Evolutionary conservation across 2,329 filamentous ascomycete species (phyloP), one percentile per base, ranked within the genome.

Genomic region (Fusarium graminum): DNA sequence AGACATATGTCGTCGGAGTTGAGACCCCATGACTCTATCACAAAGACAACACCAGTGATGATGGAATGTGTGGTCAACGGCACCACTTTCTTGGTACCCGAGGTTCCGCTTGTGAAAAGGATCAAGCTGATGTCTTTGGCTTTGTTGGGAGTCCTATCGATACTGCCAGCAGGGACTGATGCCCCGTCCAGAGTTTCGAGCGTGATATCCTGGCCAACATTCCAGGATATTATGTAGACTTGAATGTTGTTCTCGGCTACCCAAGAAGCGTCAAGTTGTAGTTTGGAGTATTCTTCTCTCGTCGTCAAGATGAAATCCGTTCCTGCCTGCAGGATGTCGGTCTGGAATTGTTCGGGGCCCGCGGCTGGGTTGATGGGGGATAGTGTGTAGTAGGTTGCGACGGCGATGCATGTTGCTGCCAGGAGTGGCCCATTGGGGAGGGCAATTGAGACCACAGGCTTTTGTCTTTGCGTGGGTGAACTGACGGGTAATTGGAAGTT

Each of bases 21-120:
- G 17, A 60, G 57, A 10, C 54, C 54, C 57, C 57, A 60, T 26
- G 57, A 60, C 2, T 60, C 57, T 2, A 60, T 53, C 8, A 60
- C 57, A 6, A 58, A 58, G 2, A 58, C 57, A 2, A 60, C 54
- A 1, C 54, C 57, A 2, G 54, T 36, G 3, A 60, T 26, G 4
- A 60, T 52, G 1, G 57, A 60, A 1, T 60, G 44, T 0, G 47
- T 47, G 3, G 45, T 60, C 0, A 60, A n/a, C 1, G 54, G 57
- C 0, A 60, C 57, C 11, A 60, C 57, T 17, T 60, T 60, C 11
- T 60, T 60, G 2, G 45, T 60, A 10, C 57, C 57, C 4, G 57
- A 60, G 0, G 57, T 60, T 0, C 57, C 57, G 4, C 55, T 60
- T 0, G 57, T 60, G 10, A 60, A 60, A 2, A 60, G 32, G 8